Conservation (phyloP, 2,329 filamentous ascomycete species). For the Aspergillus sp. region DNA sequence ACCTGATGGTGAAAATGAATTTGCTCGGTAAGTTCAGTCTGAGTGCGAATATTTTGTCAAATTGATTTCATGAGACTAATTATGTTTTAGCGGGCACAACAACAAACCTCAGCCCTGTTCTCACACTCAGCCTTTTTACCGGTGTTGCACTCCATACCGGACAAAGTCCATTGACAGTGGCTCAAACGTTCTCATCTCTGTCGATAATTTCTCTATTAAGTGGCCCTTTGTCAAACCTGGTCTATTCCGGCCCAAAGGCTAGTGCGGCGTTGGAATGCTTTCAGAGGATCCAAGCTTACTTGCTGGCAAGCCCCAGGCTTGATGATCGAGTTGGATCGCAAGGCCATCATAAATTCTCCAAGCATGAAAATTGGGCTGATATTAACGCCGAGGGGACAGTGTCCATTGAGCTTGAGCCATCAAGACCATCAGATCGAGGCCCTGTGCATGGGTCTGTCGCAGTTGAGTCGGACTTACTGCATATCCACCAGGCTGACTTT, state of each 20-base stretch:
- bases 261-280: not conserved
- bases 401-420: not conserved
- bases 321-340: not conserved
- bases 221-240: not conserved
- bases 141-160: not conserved
- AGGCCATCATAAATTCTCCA: too few species aligned
- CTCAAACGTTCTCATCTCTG: not conserved
- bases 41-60: not conserved
- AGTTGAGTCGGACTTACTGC: not conserved
- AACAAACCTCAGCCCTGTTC: not conserved
- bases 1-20: conserved; percentile 2
- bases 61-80: not conserved
- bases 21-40: not conserved
- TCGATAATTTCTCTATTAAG: not conserved
- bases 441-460: not conserved
- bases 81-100: not conserved
- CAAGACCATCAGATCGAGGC: not conserved
- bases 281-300: not conserved
- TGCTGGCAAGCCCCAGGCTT: not conserved
- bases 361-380: not conserved
- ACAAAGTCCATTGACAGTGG: not conserved
- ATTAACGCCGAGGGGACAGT: not conserved
- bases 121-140: not conserved
- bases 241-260: not conserved
- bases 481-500: not conserved